Evolutionary conservation across 495 filamentous ascomycete species (phyloP), one percentile per base, ranked within the genome.

Genomic region (Hypoxylon fragiforme): DNA sequence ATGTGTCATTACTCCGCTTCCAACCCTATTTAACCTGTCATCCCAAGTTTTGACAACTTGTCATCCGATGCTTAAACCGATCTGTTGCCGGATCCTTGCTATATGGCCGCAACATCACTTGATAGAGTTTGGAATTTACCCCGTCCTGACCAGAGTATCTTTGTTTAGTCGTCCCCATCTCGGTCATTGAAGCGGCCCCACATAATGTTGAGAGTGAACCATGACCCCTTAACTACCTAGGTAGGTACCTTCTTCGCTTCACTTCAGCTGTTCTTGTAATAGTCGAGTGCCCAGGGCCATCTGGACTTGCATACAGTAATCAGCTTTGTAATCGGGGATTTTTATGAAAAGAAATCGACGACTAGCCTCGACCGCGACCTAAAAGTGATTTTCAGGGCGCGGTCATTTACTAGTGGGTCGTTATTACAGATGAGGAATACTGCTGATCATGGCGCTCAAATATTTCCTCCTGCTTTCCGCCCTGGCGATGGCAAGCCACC

Each of bases 11-110:
- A 11, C 43, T 47, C 31, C 49, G 19, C 18, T 28, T 32, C 13
- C 44, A 54, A 60, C 49, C 39, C 38, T 50, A 54, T 49, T 44
- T n/a, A 6, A 49, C 38, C 49, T 60, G 38, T 35, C 49, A 40
- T 49, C 49, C 18, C 16, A 47, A 53, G n/a, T 53, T 47, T 44
- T 54, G 44, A 60, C 49, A 44, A 13, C 28, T 31, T 44, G 49
- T 36, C 56, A 50, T 32, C 53, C 11, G 34, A 57, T 50, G 53
- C 50, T 45, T 50, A 39, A 44, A 18, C 38, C 16, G 40, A 14
- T 7, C 20, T 19, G 11, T 48, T 21, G 20, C 47, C 47, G 3
- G 15, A 47, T 40, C 9, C 32, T 53, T 31, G 28, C 35, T 43
- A 22, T 2, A 37, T 52, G 18, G 16, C 8, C 21, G 19, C 24